Evolutionary conservation across 345 rosid species (phyloP), one percentile per base, ranked within the genome.

Genomic region (Eucalyptus erythrocorys): DNA sequence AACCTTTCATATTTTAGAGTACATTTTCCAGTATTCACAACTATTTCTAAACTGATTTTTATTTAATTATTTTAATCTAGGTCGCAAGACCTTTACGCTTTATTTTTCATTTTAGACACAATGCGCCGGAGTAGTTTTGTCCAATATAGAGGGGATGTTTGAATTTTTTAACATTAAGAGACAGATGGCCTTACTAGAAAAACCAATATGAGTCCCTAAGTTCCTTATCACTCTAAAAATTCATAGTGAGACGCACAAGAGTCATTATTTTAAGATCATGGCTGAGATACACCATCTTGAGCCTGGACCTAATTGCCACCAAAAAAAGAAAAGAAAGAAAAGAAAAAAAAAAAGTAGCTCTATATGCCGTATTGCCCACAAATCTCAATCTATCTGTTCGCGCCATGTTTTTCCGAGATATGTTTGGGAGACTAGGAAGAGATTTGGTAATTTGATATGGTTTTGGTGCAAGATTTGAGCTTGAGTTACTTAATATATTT

Each of bases 271-370:
- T 61, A 61, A 61, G 68, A 30, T 6, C 71, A 61, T 6, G 34
- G 34, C 16, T n/a, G 19, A 64, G 76, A 64, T 64, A n/a, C 37
- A 64, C 37, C 37, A 64, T 64, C 71, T 61, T 30, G 68, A 61
- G 15, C 68, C 14, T 61, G 14, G 68, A 61, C 68, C 68, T 51
- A 51, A 61, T 61, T 5, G 68, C 34, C 68, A 30, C n/a, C 17
- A 27, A 30, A 13, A 61, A 30, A 27, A 8, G 0, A 3, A 53
- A 53, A n/a, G n/a, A n/a, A n/a, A n/a, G n/a, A n/a, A n/a, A n/a
- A n/a, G n/a, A 7, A 21, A 8, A 0, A 59, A 13, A 27, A 59
- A 1, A 59, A 27, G 14, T 13, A 61, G 68, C n/a, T 30, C 17
- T 3, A 30, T 30, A 61, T 61, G 68, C 17, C 8, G 5, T 30